A percentile compares a stretch with the other conserved stretches of the same genome.
Evolutionary conservation across 1,284 basidiomycete species (phyloP).

Genomic region (Malassezia yamatoensis): DNA sequence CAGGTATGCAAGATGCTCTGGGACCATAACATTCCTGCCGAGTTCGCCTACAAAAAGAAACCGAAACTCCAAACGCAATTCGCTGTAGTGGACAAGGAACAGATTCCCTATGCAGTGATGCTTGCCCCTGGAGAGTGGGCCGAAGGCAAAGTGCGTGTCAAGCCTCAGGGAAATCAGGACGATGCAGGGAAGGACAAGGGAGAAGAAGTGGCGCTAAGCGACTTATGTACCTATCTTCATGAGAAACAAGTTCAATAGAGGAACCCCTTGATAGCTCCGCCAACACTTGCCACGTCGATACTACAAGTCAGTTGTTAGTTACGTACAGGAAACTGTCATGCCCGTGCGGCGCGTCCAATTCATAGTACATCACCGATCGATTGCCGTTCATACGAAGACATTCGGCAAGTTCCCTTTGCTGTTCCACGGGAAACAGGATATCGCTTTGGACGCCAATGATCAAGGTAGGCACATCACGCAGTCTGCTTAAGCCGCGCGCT

Average conservation of each 20-base stretch:
- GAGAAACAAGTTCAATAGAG: slow-evolving; percentile 50
- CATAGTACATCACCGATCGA: slow-evolving; percentile 79
- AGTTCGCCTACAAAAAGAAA: slow-evolving; percentile 87
- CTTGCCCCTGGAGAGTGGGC: slow-evolving; percentile 72
- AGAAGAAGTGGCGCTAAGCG: slow-evolving; percentile 52
- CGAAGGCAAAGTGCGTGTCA: slow-evolving; percentile 61
- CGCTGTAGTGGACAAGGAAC: slow-evolving; percentile 78
- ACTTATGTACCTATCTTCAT: slow-evolving; percentile 61
- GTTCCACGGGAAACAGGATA: slow-evolving; percentile 91
- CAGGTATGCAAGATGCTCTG: slow-evolving; percentile 70
- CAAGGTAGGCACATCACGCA: slow-evolving; percentile 68
- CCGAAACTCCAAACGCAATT: slow-evolving; percentile 64
- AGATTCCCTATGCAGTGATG: slow-evolving; percentile 81
- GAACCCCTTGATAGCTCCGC: slow-evolving; percentile 68
- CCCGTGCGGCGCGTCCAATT: slow-evolving; percentile 94
- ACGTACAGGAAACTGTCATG: slow-evolving; percentile 71
- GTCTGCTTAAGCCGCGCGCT: slow-evolving; percentile 67
- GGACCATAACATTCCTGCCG: slow-evolving; percentile 79
- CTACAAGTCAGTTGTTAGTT: slow-evolving; percentile 1
- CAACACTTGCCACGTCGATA: slow-evolving; percentile 66
- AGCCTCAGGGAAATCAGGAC: slow-evolving; percentile 76
- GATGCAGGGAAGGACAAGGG: slow-evolving; percentile 56
- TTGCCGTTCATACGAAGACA: slow-evolving; percentile 74
- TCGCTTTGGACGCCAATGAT: slow-evolving; percentile 93
- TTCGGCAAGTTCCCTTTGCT: slow-evolving; percentile 89